Evolutionary conservation across 2,329 filamentous ascomycete species (phyloP).

Genomic region (Fusarium zealandicum): DNA sequence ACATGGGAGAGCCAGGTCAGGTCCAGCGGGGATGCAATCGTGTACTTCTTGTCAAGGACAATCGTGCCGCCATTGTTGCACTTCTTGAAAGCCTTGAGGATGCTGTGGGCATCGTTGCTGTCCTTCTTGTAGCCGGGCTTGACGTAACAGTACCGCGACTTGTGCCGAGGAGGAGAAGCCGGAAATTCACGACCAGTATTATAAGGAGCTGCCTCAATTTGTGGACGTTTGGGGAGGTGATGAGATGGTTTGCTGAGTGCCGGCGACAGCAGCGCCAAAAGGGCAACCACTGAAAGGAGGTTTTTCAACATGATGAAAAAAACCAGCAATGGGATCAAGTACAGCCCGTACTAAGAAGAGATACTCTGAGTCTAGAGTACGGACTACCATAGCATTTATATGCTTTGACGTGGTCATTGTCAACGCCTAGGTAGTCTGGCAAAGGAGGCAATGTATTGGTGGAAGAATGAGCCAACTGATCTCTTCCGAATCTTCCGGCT

Average conservation of each 20-base stretch:
- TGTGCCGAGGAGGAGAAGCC: conserved; percentile 19
- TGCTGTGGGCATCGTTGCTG: conserved; percentile 27
- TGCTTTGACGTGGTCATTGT: too few relatives aligned
- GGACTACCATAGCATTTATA: too few relatives aligned
- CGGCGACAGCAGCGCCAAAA: conserved; percentile 24
- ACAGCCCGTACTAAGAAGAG: too few relatives aligned
- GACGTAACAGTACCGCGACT: conserved; percentile 30
- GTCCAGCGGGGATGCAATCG: conserved; percentile 69
- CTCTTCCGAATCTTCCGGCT: too few relatives aligned
- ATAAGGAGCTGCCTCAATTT: conserved; percentile 28
- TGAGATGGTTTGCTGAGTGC: conserved; percentile 7
- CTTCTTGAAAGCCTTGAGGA: conserved; percentile 37
- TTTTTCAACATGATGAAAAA: neutral
- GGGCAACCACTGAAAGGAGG: conserved; percentile 13
- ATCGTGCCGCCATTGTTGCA: conserved; percentile 71
- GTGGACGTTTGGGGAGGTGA: conserved; percentile 26
- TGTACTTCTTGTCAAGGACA: conserved; percentile 66
- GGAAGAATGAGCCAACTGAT: too few relatives aligned
- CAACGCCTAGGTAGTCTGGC: too few relatives aligned
- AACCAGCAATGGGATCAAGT: too few relatives aligned
- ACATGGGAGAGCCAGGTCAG: conserved; percentile 69
- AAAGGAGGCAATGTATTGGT: too few relatives aligned
- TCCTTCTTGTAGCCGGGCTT: conserved; percentile 19
- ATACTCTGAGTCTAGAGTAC: too few relatives aligned
- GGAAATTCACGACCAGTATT: conserved; percentile 29